Evolutionary conservation across 805 yeast species (phyloP).

Genomic region (Myxozyma vanderwaltii): DNA sequence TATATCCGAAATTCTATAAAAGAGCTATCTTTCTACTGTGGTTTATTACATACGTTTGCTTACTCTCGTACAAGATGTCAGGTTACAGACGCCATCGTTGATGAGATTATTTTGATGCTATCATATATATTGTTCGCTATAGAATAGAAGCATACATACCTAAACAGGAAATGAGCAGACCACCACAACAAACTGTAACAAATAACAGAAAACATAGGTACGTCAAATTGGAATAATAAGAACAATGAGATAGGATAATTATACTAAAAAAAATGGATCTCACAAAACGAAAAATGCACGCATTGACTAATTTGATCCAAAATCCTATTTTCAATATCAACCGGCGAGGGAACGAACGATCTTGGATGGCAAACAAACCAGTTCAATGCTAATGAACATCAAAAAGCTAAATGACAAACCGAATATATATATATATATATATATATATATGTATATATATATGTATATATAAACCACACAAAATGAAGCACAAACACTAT

Average conservation of each 20-base stretch:
- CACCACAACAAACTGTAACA: no score
- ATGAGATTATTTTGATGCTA: background rate
- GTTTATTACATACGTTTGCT: no score
- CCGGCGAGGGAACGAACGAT: no score
- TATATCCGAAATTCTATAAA: background rate
- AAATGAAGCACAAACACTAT: background rate
- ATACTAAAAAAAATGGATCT: background rate
- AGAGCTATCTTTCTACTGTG: no score
- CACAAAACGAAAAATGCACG: background rate
- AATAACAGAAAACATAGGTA: no score
- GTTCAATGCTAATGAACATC: background rate
- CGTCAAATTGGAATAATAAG: no score
- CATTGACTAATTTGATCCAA: background rate
- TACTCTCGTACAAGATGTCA: no score
- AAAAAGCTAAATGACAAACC: background rate
- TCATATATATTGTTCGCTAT: no score
- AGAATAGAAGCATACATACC: background rate
- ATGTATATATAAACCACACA: background rate
- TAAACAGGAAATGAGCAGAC: background rate
- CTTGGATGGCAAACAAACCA: background rate
- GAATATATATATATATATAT: background rate
- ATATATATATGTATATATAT: background rate
- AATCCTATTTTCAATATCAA: background rate
- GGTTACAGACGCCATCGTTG: no score
- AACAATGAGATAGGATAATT: background rate